Conservation (phyloP, 768 basidiomycete species). For the Trametes elegans region DNA sequence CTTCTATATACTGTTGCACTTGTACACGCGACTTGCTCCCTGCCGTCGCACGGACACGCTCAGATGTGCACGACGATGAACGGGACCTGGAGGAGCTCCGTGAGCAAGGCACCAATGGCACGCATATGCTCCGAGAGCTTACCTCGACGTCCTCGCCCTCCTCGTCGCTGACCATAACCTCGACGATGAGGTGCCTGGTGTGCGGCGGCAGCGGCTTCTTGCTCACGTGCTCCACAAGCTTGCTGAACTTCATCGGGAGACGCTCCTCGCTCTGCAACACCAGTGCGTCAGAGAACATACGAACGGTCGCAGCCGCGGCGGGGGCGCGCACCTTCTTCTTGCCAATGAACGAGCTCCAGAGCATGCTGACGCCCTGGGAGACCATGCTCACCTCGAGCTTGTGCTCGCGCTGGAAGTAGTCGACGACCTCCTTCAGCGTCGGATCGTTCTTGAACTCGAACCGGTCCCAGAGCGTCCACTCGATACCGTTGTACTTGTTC, state of each 20-base stretch:
- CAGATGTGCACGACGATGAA: slow-evolving; percentile 76
- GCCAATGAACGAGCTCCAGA: slow-evolving; percentile 92
- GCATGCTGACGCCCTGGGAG: slow-evolving; percentile 95
- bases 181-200: slow-evolving; percentile 82
- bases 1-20: slow-evolving; percentile 16
- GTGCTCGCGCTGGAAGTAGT: slow-evolving; percentile 82
- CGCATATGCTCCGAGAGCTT: slow-evolving; percentile 19
- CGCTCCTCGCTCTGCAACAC: slow-evolving; percentile 74
- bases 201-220: slow-evolving; percentile 90
- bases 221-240: slow-evolving; percentile 89
- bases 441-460: slow-evolving; percentile 91
- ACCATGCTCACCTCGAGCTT: slow-evolving; percentile 92
- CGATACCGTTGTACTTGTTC: slow-evolving; percentile 80
- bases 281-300: background rate
- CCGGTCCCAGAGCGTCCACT: slow-evolving; percentile 99
- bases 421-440: slow-evolving; percentile 79
- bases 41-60: slow-evolving; percentile 10
- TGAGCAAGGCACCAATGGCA: background rate
- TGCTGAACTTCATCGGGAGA: slow-evolving; percentile 84
- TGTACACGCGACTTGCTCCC: slow-evolving; percentile 5
- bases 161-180: slow-evolving; percentile 93
- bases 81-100: slow-evolving; percentile 53
- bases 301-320: background rate
- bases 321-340: slow-evolving; percentile 78
- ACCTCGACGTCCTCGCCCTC: slow-evolving; percentile 96